These are phyloP conservation scores for Ogataea wickerhamii DNA, from an alignment of 805 yeast species.

Conservation along the genomic window DNA sequence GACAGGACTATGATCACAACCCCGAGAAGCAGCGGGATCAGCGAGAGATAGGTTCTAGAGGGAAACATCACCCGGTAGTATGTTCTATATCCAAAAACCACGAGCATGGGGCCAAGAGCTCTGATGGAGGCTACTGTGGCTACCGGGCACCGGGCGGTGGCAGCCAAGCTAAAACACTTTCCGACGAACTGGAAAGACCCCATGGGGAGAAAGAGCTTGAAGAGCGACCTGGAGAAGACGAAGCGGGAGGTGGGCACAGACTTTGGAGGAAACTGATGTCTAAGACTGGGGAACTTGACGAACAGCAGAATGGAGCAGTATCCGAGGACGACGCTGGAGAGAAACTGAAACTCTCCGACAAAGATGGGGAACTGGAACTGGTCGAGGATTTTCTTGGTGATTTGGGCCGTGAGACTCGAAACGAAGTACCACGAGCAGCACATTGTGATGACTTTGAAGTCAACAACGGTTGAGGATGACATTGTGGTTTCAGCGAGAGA, in stretches of 20 bases:
- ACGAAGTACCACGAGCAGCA: constrained; percentile 60
- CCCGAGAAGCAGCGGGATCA: constrained; percentile 50
- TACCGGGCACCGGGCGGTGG: constrained; percentile 61
- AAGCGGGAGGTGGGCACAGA: constrained; percentile 43
- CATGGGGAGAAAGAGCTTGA: constrained; percentile 55
- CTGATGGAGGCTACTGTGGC: constrained; percentile 71
- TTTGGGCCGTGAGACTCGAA: constrained; percentile 62
- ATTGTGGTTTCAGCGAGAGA: no score
- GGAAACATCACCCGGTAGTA: constrained; percentile 51
- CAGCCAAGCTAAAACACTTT: constrained; percentile 57
- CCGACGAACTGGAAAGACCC: constrained; percentile 66
- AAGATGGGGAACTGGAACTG: constrained; percentile 60
- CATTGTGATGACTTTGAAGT: constrained; percentile 36
- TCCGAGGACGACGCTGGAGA: constrained; percentile 41
- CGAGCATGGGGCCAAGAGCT: constrained; percentile 60
- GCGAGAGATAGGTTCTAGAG: constrained; percentile 45
- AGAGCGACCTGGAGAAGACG: constrained; percentile 34
- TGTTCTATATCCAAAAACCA: constrained; percentile 53
- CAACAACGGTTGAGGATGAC: no score
- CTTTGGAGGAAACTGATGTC: constrained; percentile 46
- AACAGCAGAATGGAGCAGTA: constrained; percentile 11
- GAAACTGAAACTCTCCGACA: constrained; percentile 61
- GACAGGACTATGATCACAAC: constrained; percentile 46
- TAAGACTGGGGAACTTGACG: constrained; percentile 9
- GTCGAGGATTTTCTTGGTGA: constrained; percentile 53